Base-by-base conservation (phyloP, 2,329 filamentous ascomycete species). In the Beauveria brongniartii region DNA sequence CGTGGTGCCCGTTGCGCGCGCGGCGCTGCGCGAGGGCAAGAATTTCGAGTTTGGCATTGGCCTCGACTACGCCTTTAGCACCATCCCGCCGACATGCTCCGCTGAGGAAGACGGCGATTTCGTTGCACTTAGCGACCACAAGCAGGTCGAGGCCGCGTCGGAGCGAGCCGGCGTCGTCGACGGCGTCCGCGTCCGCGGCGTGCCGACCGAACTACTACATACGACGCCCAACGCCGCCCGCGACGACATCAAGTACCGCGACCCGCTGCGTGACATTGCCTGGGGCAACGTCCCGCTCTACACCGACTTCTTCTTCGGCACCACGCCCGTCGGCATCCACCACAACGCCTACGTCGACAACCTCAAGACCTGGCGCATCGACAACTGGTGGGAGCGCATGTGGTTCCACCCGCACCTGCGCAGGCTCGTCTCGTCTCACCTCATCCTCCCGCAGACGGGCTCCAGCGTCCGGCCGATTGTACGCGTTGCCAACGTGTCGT, bases 1-100 rank as follows among this genome's bases (percentile, higher is more conserved):
- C 6, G 61, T 72, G 0, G 59, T 66, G 4, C 48, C 7, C 14
- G 65, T 75, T 5, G 73, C 70, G 12, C 59, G 67, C 14, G 68
- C 65, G 0, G 69, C 72, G 5, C 53, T 73, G 12, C 41, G 61
- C 1, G 24, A 59, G n/a, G 72, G 71, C 1, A 62, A 65, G 20
- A 65, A 67, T 3, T 75, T 75, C 51, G 74, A 75, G 50, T 75
- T 74, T 22, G 72, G 73, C 6, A 75, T 75, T 24, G 74, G 74
- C 0, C 63, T 75, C 4, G 74, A 75, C 59, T 74, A 74, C 69
- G 71, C 69, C 64, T 75, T 72, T 57, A 69, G 67, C 51, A 75
- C 74, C 1, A 71, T 72, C 12, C 71, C 70, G 8, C 70, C 72
- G 2, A 74, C 71, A 3, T 73, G 72, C 64, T 74, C 72, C 1